Percentiles rank a stretch among this genome's conserved stretches.
Conservation (phyloP, 352 stramenopile genomes). For the Pythium guiyangense region DNA sequence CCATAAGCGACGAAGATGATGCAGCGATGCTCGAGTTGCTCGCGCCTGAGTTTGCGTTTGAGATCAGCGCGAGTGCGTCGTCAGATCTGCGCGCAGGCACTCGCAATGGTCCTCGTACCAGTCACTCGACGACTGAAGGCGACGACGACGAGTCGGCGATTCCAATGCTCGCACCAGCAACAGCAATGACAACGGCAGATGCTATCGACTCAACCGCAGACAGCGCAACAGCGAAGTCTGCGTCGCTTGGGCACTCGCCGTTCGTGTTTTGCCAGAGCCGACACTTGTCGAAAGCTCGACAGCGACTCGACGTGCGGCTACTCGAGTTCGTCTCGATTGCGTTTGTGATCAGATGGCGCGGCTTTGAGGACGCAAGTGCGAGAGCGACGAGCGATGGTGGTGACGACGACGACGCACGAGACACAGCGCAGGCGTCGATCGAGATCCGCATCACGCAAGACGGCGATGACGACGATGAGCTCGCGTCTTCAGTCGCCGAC, state of each 20-base stretch:
- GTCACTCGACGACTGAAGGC: background rate
- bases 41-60: slow-evolving; percentile 26
- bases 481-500: slow-evolving; percentile 9
- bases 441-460: slow-evolving; percentile 35
- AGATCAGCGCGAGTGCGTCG: slow-evolving; percentile 13
- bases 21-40: slow-evolving; percentile 22
- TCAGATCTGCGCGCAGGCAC: background rate
- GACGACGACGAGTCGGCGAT: background rate
- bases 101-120: background rate
- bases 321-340: slow-evolving; percentile 12
- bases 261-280: slow-evolving; percentile 12
- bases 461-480: slow-evolving; percentile 8
- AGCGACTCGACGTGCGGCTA: slow-evolving; percentile 2
- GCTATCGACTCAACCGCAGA: background rate
- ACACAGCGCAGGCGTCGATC: background rate
- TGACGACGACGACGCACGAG: background rate
- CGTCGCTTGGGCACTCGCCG: background rate
- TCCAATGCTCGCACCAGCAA: slow-evolving; percentile 4
- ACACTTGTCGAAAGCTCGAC: slow-evolving; percentile 3
- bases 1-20: background rate
- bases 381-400: background rate
- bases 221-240: background rate
- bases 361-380: background rate
- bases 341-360: slow-evolving; percentile 5
- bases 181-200: background rate